Evolutionary conservation across 164 flowering plant species (phyloP), one percentile per base, ranked within the genome.

Genomic region (Chimonanthus praecox): DNA sequence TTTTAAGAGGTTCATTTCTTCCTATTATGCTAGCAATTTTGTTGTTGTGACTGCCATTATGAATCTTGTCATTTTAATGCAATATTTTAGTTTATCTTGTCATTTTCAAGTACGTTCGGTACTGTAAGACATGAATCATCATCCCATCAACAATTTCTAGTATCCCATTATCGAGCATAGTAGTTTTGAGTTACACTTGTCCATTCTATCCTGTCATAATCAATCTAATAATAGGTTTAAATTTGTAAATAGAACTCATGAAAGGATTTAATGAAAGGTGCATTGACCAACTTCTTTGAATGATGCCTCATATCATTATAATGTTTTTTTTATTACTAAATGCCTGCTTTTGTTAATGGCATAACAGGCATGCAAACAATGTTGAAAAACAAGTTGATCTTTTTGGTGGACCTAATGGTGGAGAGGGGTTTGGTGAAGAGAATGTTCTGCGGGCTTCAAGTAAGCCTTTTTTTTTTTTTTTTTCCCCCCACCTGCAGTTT

Each of bases 401-500:
- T 67, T 90, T 89, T 78, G 95, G 88, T 74, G 93, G 89, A 70
- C 87, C 86, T 68, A 78, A 67, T 58, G 95, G 70, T 48, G 79
- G 33, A 20, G 75, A 89, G 75, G 89, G 78, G 10, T 76, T 76
- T 74, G 84, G 73, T 9, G 92, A 90, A 74, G 91, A 92, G 9
- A 90, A 92, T 84, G 91, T 77, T 33, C 73, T 86, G 80, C 84
- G 87, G 58, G 94, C 95, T 73, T 92, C 97, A 68, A 67, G 97
- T 92, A 85, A 85, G 92, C 62, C 64, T 47, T 15, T 58, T 7
- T 11, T 51, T 44, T 54, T 47, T 15, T 58, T 7, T 11, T 51
- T 44, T 54, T 47, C 7, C 10, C 6, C 16, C 21, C 21, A 6
- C 15, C 68, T 21, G 65, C 48, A 3, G 21, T 68, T 20, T 65